Evolutionary conservation across 768 basidiomycete genomes (phyloP), one percentile per base, ranked within the genome.

Genomic region (Coprinopsis sp.): DNA sequence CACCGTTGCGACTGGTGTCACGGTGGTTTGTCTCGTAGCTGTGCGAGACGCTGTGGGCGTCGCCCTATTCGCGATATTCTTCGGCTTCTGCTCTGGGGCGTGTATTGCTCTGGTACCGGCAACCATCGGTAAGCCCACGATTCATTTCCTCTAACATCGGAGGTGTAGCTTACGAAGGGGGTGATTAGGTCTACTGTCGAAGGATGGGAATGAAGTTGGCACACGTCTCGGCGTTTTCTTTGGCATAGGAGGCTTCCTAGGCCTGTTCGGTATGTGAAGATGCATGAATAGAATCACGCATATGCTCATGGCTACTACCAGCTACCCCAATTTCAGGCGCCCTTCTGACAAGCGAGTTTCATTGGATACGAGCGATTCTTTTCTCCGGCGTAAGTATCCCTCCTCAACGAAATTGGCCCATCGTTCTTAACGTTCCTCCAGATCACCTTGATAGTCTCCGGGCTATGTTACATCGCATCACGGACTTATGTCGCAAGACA

Each of bases 241-340:
- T 41, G 69, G 64, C 6, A 40, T 66, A 22, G 69, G 69, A 50
- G 72, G 76, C 8, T 46, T 64, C 21, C 55, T 60, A 16, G 65
- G 57, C 16, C 54, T 69, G 14, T 66, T 67, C 51, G 74, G 77
- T 70, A 53, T 44, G 58, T 48, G 3, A n/a, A 7, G 12, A 24
- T 33, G 30, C 38, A n/a, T 37, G 19, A 23, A 10, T 12, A 19
- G n/a, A n/a, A n/a, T n/a, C n/a, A n/a, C n/a, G n/a, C n/a, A n/a
- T n/a, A n/a, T n/a, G 5, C 27, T 8, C 19, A 42, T 28, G 42
- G 27, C 16, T 44, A 18, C 24, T 14, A 10, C 4, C 42, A 73
- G 71, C 66, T 12, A 70, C 70, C 1, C 78, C 78, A 0, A 73
- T 79, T 51, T 65, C 70, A 18, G 78, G 79, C 6, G 75, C 74